Conservation (phyloP, 306 rosid species). For the Castanospermum australe region DNA sequence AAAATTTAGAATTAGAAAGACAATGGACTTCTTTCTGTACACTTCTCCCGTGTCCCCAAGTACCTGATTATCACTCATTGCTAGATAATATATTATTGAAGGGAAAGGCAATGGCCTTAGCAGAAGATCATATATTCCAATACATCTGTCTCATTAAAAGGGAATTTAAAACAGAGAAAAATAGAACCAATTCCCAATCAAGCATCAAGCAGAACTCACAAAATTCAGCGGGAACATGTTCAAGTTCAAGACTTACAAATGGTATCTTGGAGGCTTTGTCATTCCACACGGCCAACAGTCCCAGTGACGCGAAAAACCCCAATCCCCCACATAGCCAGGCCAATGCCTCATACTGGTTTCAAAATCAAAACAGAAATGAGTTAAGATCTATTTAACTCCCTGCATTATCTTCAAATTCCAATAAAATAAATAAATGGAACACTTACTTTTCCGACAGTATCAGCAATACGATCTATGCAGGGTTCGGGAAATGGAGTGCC, state of each 20-base stretch:
- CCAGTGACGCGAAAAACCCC: constrained; percentile 66
- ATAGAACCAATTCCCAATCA: neutral
- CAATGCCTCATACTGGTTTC: constrained; percentile 83
- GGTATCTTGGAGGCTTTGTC: constrained; percentile 91
- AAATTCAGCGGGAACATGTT: neutral
- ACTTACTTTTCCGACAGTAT: constrained; percentile 84
- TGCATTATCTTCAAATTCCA: neutral
- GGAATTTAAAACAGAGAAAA: neutral
- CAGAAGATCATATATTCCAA: neutral
- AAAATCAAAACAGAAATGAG: too few species aligned
- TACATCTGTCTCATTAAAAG: neutral
- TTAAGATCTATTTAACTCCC: too few species aligned
- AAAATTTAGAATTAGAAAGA: neutral
- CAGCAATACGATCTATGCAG: constrained; percentile 94
- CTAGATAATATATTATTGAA: neutral
- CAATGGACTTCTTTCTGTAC: neutral
- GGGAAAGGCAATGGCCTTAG: neutral
- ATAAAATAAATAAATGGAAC: neutral
- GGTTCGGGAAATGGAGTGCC: constrained; percentile 95
- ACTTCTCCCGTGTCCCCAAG: neutral
- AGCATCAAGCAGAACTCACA: neutral
- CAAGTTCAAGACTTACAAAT: constrained; percentile 50
- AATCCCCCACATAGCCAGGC: constrained; percentile 96
- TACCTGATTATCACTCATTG: neutral
- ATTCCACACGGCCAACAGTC: constrained; percentile 82